These are phyloP conservation scores for Hyaloperonospora brassicae DNA, from an alignment of 352 stramenopile species.

Conservation along the genomic window DNA sequence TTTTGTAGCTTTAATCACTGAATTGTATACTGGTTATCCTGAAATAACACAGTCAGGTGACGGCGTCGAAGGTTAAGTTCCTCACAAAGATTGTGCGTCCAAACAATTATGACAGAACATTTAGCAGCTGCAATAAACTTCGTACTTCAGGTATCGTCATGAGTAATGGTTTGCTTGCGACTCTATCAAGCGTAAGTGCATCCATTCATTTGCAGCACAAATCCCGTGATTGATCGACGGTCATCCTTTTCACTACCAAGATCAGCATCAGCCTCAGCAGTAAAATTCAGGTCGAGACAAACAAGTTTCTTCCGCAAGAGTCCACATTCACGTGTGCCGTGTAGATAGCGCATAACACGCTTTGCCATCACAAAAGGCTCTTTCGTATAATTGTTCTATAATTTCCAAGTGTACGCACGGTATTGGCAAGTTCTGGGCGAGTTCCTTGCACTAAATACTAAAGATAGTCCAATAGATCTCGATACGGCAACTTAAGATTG, in stretches of 20 bases:
- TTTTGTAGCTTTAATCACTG: conserved; percentile 1
- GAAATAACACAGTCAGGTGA: background rate
- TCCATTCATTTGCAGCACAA: conserved; percentile 9
- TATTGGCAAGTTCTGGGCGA: no score
- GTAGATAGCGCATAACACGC: conserved; percentile 8
- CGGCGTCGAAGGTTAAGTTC: background rate
- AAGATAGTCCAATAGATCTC: no score
- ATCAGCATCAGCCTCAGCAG: conserved; percentile 8
- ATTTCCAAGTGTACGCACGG: no score
- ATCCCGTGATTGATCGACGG: conserved; percentile 7
- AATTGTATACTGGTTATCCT: conserved; percentile 2
- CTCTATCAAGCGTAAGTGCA: conserved; percentile 7
- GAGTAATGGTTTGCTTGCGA: conserved; percentile 1
- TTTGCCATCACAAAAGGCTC: conserved; percentile 8
- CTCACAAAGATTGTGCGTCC: conserved; percentile 9
- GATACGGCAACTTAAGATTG: no score
- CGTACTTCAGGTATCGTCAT: conserved; percentile 7
- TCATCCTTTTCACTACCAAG: conserved; percentile 12
- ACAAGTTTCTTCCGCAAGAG: conserved; percentile 3
- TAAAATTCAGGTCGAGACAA: background rate
- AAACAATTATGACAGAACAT: conserved; percentile 7
- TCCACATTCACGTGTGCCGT: conserved; percentile 4
- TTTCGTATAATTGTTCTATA: conserved; percentile 6
- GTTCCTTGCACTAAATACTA: no score
- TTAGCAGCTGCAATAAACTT: conserved; percentile 9